Evolutionary conservation across 805 yeast species (phyloP), one percentile per base, ranked within the genome.

Genomic region (Zygoascus bituminiphila): DNA sequence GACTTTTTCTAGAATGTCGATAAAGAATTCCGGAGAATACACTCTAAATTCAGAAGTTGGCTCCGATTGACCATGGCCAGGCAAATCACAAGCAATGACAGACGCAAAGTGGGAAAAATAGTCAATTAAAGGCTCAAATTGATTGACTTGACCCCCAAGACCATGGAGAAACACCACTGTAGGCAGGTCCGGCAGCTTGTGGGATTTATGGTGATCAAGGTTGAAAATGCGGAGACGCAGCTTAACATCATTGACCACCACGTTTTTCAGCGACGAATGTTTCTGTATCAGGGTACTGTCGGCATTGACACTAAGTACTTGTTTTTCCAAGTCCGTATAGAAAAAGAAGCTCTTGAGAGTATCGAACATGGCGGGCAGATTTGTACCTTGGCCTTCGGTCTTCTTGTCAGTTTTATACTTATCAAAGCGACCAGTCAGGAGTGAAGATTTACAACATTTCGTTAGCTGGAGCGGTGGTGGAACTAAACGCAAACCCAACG

Each of bases 91-190:
- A 0, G 89, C 77, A 37, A 84, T 59, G 17, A 88, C 74, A 48
- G 78, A 82, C 51, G 79, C 75, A 52, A 80, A 75, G 54, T 77
- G 79, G 29, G 82, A 68, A 54, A 85, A 76, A 45, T 78, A 69
- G 23, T 79, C 81, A 6, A 86, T 65, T 35, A 86, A 66, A 1
- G 82, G 80, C 58, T 85, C 93, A 62, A 89, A 89, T 62, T 88
- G 96, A 20, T 87, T 78, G 61, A 85, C 69, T 57, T 82, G 91
- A 1, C 98, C 98, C 1, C 97, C 98, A 19, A 91, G 64, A 0
- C 98, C 98, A 67, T 88, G 97, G 17, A 89, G 60, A 49, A 88
- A 77, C 2, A 87, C 65, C 5, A 84, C 63, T 2, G 81, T 67
- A 0, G 94, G 94, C 37, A 79, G 51, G 5, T 48, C 47, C 1